Conservation (phyloP, 2,329 filamentous ascomycete species). For the Venturia asperata region DNA sequence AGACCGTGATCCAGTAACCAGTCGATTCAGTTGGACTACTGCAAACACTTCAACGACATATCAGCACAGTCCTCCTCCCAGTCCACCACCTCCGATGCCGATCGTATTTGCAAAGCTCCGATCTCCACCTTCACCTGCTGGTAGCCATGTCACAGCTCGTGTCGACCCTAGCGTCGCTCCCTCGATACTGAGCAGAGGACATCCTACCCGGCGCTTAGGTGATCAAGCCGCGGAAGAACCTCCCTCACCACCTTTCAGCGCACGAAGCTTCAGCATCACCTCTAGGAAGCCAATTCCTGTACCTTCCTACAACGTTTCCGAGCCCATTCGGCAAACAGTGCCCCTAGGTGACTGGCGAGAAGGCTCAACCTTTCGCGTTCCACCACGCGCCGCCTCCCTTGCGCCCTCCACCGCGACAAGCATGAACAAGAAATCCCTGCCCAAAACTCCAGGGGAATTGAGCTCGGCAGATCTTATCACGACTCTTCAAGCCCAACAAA, state of each 20-base stretch:
- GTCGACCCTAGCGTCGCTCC: slow-evolving; percentile 23
- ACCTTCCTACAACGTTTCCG: slow-evolving; percentile 21
- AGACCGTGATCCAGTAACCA: slow-evolving; percentile 27
- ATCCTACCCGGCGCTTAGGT: slow-evolving; percentile 13
- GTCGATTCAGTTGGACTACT: slow-evolving; percentile 59
- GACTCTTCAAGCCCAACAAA: slow-evolving; percentile 34
- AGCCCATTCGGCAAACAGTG: slow-evolving; percentile 21
- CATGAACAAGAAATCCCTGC: slow-evolving; percentile 30
- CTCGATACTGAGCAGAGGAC: slow-evolving; percentile 22
- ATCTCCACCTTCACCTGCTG: slow-evolving; percentile 24
- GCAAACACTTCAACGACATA: slow-evolving; percentile 44
- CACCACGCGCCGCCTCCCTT: slow-evolving; percentile 11
- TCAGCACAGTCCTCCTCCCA: slow-evolving; percentile 36
- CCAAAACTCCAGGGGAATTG: slow-evolving; percentile 31
- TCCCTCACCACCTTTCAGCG: slow-evolving; percentile 24
- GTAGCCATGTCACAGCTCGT: slow-evolving; percentile 28
- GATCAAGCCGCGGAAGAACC: slow-evolving; percentile 20
- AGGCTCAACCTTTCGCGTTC: slow-evolving; percentile 5
- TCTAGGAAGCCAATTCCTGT: slow-evolving; percentile 25
- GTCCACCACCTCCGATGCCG: slow-evolving; percentile 31
- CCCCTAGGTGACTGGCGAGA: slow-evolving; percentile 14
- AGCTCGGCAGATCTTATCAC: slow-evolving; percentile 32
- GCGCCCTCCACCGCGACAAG: slow-evolving; percentile 10
- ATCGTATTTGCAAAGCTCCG: slow-evolving; percentile 8
- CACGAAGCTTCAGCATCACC: slow-evolving; percentile 27